Conservation (phyloP, 2,329 filamentous ascomycete genomes). For the Cladophialophora yegresii region DNA sequence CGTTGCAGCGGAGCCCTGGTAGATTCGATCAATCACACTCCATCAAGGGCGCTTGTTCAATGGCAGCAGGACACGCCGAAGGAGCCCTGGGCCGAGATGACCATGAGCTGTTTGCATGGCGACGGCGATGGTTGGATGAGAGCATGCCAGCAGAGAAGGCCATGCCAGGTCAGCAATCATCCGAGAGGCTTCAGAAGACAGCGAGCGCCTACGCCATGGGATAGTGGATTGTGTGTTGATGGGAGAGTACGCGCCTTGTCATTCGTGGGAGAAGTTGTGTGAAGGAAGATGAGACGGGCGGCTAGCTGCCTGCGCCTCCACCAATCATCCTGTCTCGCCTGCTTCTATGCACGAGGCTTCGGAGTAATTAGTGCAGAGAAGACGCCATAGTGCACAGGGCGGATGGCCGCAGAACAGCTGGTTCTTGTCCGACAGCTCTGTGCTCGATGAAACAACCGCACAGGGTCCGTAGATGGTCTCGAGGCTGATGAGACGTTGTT, state of each 20-base stretch:
- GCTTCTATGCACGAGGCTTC: neutral
- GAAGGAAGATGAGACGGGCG: constrained; percentile 21
- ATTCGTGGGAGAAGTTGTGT: constrained; percentile 22
- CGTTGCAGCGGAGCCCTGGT: constrained; percentile 18
- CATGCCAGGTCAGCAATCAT: constrained; percentile 17
- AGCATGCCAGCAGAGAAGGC: constrained; percentile 28
- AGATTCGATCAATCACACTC: constrained; percentile 24
- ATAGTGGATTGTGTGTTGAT: constrained; percentile 18
- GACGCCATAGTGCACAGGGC: neutral
- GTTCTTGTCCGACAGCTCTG: neutral
- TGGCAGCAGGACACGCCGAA: constrained; percentile 3
- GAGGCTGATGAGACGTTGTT: constrained; percentile 17
- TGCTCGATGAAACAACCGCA: constrained; percentile 10
- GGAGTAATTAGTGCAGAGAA: neutral
- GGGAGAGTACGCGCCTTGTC: constrained; percentile 3
- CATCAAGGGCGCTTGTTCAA: constrained; percentile 22
- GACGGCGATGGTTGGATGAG: constrained; percentile 27
- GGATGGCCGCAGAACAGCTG: neutral
- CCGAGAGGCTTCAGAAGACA: constrained; percentile 23
- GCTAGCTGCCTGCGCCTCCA: neutral
- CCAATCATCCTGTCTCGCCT: constrained; percentile 10
- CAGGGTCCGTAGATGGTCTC: neutral
- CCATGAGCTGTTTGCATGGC: constrained; percentile 15
- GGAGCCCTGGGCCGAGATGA: constrained; percentile 13
- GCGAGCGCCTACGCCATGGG: constrained; percentile 26